Base-by-base conservation (phyloP, 345 rosid genomes). In the Linum tenue region DNA sequence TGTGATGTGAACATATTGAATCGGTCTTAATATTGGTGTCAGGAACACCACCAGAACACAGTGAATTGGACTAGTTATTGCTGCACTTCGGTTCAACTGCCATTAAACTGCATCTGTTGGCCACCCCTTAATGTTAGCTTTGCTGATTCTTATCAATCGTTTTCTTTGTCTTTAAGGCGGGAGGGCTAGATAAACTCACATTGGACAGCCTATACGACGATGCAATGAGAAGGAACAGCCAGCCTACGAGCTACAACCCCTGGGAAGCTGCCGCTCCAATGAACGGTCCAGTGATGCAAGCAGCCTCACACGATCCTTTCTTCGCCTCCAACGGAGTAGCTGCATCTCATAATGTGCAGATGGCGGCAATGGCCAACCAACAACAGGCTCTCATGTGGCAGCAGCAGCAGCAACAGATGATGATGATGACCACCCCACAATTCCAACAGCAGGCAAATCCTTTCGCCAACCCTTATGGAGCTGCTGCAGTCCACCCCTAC, bases 141-240 rank as follows among this genome's bases (percentile, higher is more conserved):
- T n/a, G 60, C 66, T 59, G 55, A 56, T 55, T 50, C 17, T 65
- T 71, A 7, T 17, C 39, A 37, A 36, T 3, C 76, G 56, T 16
- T 48, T 48, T 9, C 59, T 69, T 69, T 1, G 40, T 61, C 66
- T 37, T 42, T 66, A 75, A 94, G 99, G 97, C 75, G 43, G 99
- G 99, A 77, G 99, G 99, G 59, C 74, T 94, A 16, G 99, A 94
- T 84, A 83, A 77, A 83, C 90, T 90, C 67, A 94, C 91, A 56
- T 74, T 94, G 43, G 96, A 94, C 81, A 90, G 99, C 81, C 74
- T 94, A 22, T 94, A 94, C 55, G 99, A 94, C 59, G 99, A 94
- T 73, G 99, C 97, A 61, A 85, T 94, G 56, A 79, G 95, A 82
- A 81, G 82, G 75, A 90, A 51, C 81, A 88, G 70, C 78, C 96